phyloP scores from a whole-genome alignment of 2,329 filamentous ascomycete species.

The Aspergillus spinulosporus region DNA sequence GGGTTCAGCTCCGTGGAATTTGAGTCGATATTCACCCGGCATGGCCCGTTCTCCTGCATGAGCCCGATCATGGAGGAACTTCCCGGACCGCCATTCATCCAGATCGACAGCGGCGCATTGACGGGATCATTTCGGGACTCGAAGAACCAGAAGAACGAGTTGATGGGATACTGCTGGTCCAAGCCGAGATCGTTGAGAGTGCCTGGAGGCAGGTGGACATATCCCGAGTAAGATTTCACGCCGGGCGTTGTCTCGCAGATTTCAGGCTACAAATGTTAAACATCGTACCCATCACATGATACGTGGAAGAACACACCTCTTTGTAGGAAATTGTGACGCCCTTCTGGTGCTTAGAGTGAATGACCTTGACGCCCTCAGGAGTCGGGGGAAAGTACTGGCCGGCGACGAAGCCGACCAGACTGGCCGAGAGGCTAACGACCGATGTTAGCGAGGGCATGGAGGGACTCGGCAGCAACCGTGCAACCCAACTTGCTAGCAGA shows the following conservation, averaged over 20 bases:
- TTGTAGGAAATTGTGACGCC: conserved; percentile 50
- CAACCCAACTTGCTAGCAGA: not conserved
- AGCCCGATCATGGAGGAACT: conserved; percentile 59
- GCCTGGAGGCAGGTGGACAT: conserved; percentile 57
- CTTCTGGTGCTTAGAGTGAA: conserved; percentile 46
- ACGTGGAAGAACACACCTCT: conserved; percentile 34
- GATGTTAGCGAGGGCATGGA: conserved; percentile 19
- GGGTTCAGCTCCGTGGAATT: conserved; percentile 57
- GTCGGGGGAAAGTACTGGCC: conserved; percentile 45
- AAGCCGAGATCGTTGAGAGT: conserved; percentile 41
- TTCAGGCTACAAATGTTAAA: conserved; percentile 33
- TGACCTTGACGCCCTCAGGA: conserved; percentile 42
- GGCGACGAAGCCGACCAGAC: conserved; percentile 23
- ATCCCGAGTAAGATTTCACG: conserved; percentile 60
- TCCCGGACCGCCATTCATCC: conserved; percentile 64
- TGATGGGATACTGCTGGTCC: conserved; percentile 57
- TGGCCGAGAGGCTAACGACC: conserved; percentile 16
- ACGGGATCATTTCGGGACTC: conserved; percentile 55
- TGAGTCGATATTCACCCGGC: conserved; percentile 53
- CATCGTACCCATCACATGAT: not conserved
- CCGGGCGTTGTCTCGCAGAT: conserved; percentile 60
- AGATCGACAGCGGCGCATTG: conserved; percentile 60
- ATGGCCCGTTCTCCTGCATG: conserved; percentile 55
- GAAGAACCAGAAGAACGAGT: conserved; percentile 68
- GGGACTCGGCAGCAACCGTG: not conserved